Evolutionary conservation across 306 rosid genomes (phyloP).

Genomic region (Castanea sativa): DNA sequence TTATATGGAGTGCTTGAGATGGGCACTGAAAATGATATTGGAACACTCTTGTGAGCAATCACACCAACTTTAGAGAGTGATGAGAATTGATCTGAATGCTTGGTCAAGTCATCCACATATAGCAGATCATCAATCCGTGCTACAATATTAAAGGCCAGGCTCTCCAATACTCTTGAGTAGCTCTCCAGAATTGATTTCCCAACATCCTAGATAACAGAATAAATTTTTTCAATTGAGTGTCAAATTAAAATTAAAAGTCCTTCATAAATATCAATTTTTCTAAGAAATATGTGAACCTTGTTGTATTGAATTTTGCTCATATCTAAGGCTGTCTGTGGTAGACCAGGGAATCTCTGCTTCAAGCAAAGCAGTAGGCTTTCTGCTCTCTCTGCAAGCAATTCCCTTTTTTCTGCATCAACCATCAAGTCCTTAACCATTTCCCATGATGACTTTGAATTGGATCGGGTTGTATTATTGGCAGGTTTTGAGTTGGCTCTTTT

Average conservation of each 20-base stretch:
- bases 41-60: conserved; percentile 54
- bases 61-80: conserved; percentile 65
- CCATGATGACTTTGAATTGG: conserved; percentile 83
- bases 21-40: conserved; percentile 54
- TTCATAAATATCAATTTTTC: not conserved
- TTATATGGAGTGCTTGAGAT: conserved; percentile 69
- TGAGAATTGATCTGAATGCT: conserved; percentile 59
- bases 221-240: conserved; percentile 3
- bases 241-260: not conserved
- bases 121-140: conserved; percentile 92
- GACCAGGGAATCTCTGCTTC: conserved; percentile 90
- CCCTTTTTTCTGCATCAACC: conserved; percentile 85
- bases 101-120: conserved; percentile 79
- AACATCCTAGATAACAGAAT: conserved; percentile 57
- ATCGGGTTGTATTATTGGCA: conserved; percentile 31
- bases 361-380: conserved; percentile 77
- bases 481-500: conserved; percentile 59
- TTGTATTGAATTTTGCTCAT: conserved; percentile 94
- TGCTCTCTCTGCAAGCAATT: conserved; percentile 84
- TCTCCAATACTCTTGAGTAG: conserved; percentile 88
- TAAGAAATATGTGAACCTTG: conserved; percentile 48
- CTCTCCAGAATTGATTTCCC: conserved; percentile 94
- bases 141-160: conserved; percentile 78
- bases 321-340: conserved; percentile 86
- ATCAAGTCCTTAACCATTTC: conserved; percentile 95